These are phyloP conservation scores for Akanthomyces muscarius DNA, from an alignment of 2,329 filamentous ascomycete species.

Conservation along the genomic window DNA sequence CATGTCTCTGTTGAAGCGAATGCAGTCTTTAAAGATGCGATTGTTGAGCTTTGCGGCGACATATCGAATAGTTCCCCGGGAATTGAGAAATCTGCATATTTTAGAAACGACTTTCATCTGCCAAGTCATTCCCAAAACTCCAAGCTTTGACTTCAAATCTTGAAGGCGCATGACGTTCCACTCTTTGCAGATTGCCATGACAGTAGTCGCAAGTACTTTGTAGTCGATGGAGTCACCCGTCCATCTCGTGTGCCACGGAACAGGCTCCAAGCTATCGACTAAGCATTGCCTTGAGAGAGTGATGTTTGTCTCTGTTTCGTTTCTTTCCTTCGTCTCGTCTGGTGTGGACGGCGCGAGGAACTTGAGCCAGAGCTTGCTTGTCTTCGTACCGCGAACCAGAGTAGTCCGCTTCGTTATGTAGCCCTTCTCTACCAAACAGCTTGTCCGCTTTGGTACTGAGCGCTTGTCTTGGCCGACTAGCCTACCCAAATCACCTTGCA, in stretches of 20 bases:
- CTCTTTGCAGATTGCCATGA: conserved; percentile 53
- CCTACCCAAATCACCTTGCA: conserved; percentile 57
- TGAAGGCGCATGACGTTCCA: conserved; percentile 56
- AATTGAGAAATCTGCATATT: conserved; percentile 54
- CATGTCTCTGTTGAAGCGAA: conserved; percentile 55
- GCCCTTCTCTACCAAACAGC: conserved; percentile 55
- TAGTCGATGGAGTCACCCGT: conserved; percentile 57
- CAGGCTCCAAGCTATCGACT: conserved; percentile 46
- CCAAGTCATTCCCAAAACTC: conserved; percentile 50
- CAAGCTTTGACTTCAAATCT: conserved; percentile 56
- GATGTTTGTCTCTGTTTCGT: conserved; percentile 30
- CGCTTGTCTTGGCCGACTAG: conserved; percentile 60
- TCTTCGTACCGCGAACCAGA: conserved; percentile 55
- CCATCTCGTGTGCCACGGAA: conserved; percentile 55
- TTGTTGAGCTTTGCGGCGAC: conserved; percentile 52
- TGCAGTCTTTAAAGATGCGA: conserved; percentile 57
- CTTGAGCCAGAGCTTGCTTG: conserved; percentile 59
- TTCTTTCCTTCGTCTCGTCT: conserved; percentile 29
- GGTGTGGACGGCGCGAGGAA: conserved; percentile 47
- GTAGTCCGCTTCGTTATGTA: conserved; percentile 60
- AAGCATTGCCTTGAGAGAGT: conserved; percentile 38
- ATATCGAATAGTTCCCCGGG: conserved; percentile 52
- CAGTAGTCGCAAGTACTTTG: conserved; percentile 52
- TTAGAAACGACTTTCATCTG: conserved; percentile 59
- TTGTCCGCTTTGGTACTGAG: conserved; percentile 58